These are phyloP conservation scores for Aureobasidium mangrovei DNA, from an alignment of 2,329 filamentous ascomycete species.

Conservation along the genomic window DNA sequence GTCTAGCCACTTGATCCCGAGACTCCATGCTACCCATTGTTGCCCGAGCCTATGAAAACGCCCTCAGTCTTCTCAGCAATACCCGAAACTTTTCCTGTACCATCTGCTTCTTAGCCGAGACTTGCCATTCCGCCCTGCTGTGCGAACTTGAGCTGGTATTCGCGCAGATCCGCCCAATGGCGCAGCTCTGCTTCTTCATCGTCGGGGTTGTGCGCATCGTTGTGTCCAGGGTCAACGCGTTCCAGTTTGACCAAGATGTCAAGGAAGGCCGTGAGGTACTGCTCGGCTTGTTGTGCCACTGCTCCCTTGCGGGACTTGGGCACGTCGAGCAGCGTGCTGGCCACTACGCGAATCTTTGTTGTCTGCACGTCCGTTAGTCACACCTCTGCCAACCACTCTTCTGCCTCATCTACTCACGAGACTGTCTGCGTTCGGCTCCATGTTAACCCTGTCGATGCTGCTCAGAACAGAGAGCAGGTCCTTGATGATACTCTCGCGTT, in stretches of 20 bases:
- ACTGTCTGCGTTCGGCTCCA: conserved; percentile 62
- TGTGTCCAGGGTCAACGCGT: conserved; percentile 44
- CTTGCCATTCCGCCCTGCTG: conserved; percentile 50
- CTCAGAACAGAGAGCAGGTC: conserved; percentile 66
- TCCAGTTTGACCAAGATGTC: conserved; percentile 68
- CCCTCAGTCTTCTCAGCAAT: not conserved
- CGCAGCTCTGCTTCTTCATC: conserved; percentile 69
- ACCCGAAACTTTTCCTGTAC: no score
- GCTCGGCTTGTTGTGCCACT: conserved; percentile 53
- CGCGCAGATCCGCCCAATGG: conserved; percentile 69
- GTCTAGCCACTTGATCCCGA: no score
- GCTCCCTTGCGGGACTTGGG: conserved; percentile 46
- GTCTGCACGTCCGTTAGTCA: conserved; percentile 42
- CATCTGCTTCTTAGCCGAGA: conserved; percentile 18
- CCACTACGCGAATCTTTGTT: conserved; percentile 77
- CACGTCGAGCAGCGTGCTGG: conserved; percentile 64
- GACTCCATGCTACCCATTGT: no score
- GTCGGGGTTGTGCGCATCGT: conserved; percentile 27
- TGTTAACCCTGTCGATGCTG: conserved; percentile 73
- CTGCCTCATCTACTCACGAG: conserved; percentile 44
- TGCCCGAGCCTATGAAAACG: no score
- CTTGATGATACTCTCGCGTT: conserved; percentile 73
- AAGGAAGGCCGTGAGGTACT: conserved; percentile 62
- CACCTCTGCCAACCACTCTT: conserved; percentile 8
- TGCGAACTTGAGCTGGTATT: conserved; percentile 66